These are phyloP conservation scores for Aspergillus sclerotioniger DNA, from an alignment of 495 filamentous ascomycete species.

Conservation along the genomic window DNA sequence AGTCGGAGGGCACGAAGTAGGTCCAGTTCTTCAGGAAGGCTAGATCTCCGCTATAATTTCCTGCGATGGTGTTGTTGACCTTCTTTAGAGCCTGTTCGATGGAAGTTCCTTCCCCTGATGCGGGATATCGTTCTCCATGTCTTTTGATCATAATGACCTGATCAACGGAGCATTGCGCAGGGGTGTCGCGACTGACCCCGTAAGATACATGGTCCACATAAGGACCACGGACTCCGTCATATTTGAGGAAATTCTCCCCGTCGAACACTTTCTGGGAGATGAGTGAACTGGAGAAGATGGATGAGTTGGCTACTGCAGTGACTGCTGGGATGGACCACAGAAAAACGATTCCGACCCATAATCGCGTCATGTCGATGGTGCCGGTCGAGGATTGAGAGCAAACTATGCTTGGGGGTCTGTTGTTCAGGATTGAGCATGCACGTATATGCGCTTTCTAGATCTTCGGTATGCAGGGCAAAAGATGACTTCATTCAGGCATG, in stretches of 20 bases:
- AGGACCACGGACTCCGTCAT: conserved; percentile 19
- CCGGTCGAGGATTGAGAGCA: background rate
- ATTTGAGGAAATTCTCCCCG: conserved; percentile 20
- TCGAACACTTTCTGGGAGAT: conserved; percentile 20
- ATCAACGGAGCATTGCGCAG: conserved; percentile 22
- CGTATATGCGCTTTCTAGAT: no score
- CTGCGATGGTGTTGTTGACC: conserved; percentile 13
- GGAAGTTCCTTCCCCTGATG: conserved; percentile 12
- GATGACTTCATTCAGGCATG: no score
- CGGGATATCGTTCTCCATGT: conserved; percentile 54
- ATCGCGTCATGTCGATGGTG: background rate
- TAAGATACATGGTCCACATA: conserved; percentile 20
- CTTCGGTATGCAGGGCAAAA: no score
- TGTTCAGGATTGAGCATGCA: no score
- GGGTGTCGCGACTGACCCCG: conserved; percentile 25
- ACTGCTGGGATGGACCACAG: background rate
- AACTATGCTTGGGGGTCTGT: background rate
- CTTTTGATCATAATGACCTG: conserved; percentile 35
- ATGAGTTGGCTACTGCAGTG: background rate
- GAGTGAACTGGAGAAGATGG: conserved; percentile 5
- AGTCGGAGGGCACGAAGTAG: conserved; percentile 44
- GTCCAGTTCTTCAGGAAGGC: conserved; percentile 50
- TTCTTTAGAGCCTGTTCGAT: conserved; percentile 21
- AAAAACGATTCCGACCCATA: background rate
- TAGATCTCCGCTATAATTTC: conserved; percentile 39